Evolutionary conservation across 1,139 yeast species (phyloP), one percentile per base, ranked within the genome.

Genomic region (Geotrichum fermentans): DNA sequence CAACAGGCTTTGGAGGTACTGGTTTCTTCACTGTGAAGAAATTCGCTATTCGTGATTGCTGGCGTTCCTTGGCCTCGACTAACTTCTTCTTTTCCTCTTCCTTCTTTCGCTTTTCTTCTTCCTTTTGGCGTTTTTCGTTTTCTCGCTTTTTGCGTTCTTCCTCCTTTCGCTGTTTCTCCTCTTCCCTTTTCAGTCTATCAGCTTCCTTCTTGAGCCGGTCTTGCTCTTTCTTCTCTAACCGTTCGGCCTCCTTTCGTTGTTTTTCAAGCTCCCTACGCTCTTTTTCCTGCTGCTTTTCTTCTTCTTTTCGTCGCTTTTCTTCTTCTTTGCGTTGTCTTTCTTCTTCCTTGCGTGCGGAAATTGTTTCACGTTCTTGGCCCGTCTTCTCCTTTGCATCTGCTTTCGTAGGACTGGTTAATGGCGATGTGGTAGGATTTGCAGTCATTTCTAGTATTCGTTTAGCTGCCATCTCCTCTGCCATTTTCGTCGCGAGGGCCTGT

Each of bases 381-480:
- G 17, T 43, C 36, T 21, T 36, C 29, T 26, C 26, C 35, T 29
- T 46, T 28, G 14, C 24, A 5, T 20, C 30, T 21, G 17, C 40
- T 34, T 28, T 21, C 16, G 8, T 18, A 3, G 26, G 10, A 10
- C 21, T 5, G 2, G 20, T 18, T 22, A n/a, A 18, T 38, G 6
- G 13, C 3, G 21, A 6, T 11, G 4, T 14, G 3, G 18, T 33
- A 11, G 13, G 35, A 17, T 36, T 26, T 13, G 8, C n/a, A 17
- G 36, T 17, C 34, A 40, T 21, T 34, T 48, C 43, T n/a, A 34
- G 37, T 10, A 49, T 21, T 30, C 43, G 41, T 24, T 44, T 37
- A 4, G 47, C 47, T 6, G 47, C 48, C 28, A 50, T 42, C 21
- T 46, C 42, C 26, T 45, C 48, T 4, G 52, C 52, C 52, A 50